A percentile compares a stretch with the other conserved stretches of the same genome.
Conservation (phyloP, 768 basidiomycete genomes). For the Tulasnella sp. region DNA sequence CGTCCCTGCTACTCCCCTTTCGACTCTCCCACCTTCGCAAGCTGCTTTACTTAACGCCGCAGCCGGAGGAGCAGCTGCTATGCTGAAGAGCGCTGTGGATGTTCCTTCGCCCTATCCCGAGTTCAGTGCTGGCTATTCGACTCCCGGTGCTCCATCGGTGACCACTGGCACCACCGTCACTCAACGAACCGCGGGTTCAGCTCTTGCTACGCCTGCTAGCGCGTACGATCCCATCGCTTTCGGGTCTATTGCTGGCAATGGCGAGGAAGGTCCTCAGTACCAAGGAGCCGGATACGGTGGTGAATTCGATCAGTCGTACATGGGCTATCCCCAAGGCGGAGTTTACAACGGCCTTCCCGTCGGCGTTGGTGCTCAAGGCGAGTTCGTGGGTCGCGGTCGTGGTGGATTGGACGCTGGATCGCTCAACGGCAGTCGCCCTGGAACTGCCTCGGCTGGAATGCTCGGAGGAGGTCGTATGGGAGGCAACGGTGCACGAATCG, state of each 20-base stretch:
- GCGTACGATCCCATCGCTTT: slow-evolving; percentile 26
- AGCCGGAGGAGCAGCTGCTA: not conserved
- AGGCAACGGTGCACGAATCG: not conserved
- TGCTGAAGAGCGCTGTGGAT: slow-evolving; percentile 19
- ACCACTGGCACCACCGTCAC: not conserved
- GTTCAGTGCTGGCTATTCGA: slow-evolving; percentile 4
- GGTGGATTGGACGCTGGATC: not conserved
- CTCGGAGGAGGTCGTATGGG: not conserved
- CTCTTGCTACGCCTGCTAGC: slow-evolving; percentile 13
- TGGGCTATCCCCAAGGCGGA: slow-evolving; percentile 14
- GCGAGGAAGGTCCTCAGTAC: not conserved
- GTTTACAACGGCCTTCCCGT: not conserved
- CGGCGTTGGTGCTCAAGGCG: not conserved
- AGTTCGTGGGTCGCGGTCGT: not conserved
- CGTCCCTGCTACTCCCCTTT: slow-evolving; percentile 28
- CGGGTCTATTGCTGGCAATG: slow-evolving; percentile 20
- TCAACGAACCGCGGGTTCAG: slow-evolving; percentile 2
- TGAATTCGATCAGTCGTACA: not conserved
- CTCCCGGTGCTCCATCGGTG: slow-evolving; percentile 4
- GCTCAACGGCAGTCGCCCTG: slow-evolving; percentile 10
- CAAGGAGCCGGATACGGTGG: not conserved
- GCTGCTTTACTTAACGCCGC: not conserved
- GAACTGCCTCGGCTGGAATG: slow-evolving; percentile 19
- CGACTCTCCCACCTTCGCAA: slow-evolving; percentile 14
- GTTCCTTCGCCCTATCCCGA: slow-evolving; percentile 10